Conservation (phyloP, 768 basidiomycete species). For the Piloderma croceum region DNA sequence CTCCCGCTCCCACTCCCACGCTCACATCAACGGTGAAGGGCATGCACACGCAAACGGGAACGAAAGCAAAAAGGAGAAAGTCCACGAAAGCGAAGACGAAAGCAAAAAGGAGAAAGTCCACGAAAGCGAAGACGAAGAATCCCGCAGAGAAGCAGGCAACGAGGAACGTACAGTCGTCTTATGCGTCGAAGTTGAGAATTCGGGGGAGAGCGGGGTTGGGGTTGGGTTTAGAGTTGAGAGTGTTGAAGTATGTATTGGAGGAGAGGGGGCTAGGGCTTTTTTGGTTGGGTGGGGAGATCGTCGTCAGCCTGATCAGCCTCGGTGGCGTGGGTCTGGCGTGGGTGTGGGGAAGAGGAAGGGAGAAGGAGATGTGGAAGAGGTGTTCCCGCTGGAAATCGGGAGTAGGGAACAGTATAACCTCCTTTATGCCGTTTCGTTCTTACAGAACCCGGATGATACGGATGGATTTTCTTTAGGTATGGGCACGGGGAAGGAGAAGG, state of each 20-base stretch:
- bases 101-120: conserved; percentile 25
- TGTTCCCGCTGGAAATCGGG: conserved; percentile 71
- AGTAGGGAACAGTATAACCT: conserved; percentile 81
- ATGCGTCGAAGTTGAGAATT: conserved; percentile 88
- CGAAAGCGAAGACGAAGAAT: conserved; percentile 45
- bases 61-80: conserved; percentile 14
- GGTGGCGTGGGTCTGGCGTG: no score
- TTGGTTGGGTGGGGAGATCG: conserved; percentile 49
- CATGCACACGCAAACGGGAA: conserved; percentile 2
- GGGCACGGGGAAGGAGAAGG: background rate
- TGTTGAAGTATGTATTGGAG: conserved; percentile 71
- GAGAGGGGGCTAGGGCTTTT: conserved; percentile 43
- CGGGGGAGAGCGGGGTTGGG: conserved; percentile 52
- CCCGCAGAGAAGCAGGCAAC: conserved; percentile 56
- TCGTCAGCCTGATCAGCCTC: no score
- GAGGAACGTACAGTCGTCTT: conserved; percentile 83
- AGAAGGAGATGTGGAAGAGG: conserved; percentile 35
- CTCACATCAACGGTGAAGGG: conserved; percentile 1
- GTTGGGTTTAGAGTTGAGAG: conserved; percentile 73
- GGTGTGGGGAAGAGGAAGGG: conserved; percentile 25
- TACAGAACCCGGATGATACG: conserved; percentile 55
- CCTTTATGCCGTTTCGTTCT: conserved; percentile 83
- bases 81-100: conserved; percentile 27
- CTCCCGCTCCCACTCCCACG: no score
- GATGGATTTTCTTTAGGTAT: conserved; percentile 29